A percentile compares a stretch with the other conserved stretches of the same genome.
phyloP scores from a whole-genome alignment of 768 basidiomycete species.

The Boletus rufocinnamomeus region DNA sequence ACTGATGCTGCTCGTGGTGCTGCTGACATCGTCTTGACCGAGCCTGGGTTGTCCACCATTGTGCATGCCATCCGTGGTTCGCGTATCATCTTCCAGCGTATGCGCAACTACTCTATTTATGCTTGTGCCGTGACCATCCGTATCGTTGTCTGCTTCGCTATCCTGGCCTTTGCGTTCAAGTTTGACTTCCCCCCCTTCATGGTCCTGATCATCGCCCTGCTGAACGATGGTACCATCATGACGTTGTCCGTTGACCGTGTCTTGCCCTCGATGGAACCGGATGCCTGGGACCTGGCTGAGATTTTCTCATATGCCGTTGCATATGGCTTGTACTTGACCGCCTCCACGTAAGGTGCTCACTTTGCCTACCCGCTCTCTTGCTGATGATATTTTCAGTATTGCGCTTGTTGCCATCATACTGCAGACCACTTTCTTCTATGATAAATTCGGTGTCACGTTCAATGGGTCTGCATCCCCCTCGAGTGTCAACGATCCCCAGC shows the following conservation, averaged over 20 bases:
- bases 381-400: conserved; percentile 47
- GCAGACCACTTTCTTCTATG: conserved; percentile 87
- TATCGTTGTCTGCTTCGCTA: conserved; percentile 97
- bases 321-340: conserved; percentile 91
- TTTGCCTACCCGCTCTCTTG: conserved; percentile 7
- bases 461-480: conserved; percentile 30
- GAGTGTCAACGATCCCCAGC: conserved; percentile 57
- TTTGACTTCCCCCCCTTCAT: conserved; percentile 99
- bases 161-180: conserved; percentile 93
- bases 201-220: conserved; percentile 95
- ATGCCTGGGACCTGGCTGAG: conserved; percentile 95
- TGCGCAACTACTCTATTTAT: conserved; percentile 99
- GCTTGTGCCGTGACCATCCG: conserved; percentile 96
- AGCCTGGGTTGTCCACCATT: conserved; percentile 98
- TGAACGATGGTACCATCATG: conserved; percentile 99
- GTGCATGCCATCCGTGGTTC: conserved; percentile 98
- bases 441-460: conserved; percentile 76
- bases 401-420: conserved; percentile 82
- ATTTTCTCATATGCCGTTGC: conserved; percentile 95
- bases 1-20: conserved; percentile 99
- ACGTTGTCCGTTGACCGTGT: conserved; percentile 96
- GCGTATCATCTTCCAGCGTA: conserved; percentile 99
- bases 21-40: conserved; percentile 96
- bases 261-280: conserved; percentile 87
- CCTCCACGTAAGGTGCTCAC: conserved; percentile 71